Percentiles rank a stretch among this genome's conserved stretches.
These are phyloP conservation scores for Porcisia deanei DNA, from an alignment of 208 protist species.

Conservation along the genomic window DNA sequence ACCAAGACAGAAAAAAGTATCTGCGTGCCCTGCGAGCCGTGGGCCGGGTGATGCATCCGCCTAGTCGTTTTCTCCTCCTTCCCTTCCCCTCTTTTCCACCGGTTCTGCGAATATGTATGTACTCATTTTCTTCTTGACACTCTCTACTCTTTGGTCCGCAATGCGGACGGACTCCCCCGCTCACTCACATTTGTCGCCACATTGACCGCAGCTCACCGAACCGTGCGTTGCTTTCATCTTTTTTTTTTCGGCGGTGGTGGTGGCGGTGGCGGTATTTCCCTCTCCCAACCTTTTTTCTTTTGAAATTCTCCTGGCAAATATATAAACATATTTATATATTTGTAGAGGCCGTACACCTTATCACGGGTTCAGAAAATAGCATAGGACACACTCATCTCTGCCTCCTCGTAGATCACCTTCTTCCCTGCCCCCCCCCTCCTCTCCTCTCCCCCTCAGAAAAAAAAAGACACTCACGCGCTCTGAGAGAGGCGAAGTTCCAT, in stretches of 20 bases:
- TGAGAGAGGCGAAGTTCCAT: background rate
- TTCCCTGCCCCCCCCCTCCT: background rate
- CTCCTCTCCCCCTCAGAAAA: background rate
- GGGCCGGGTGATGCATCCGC: too few species aligned
- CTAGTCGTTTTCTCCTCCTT: background rate
- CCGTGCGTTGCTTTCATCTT: too few species aligned
- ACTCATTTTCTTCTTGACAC: background rate
- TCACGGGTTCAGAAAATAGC: too few species aligned
- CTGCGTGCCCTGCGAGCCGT: too few species aligned
- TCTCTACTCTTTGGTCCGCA: too few species aligned
- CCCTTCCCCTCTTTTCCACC: background rate
- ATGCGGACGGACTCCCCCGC: too few species aligned
- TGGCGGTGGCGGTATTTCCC: too few species aligned
- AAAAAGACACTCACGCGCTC: background rate
- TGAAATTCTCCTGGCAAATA: background rate
- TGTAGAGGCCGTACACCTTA: too few species aligned
- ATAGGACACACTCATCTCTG: background rate
- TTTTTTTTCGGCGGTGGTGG: too few species aligned
- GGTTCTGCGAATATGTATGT: background rate
- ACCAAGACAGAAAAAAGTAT: too few species aligned
- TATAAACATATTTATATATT: too few species aligned
- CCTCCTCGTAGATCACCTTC: background rate
- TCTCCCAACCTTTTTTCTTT: too few species aligned
- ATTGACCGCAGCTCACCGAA: background rate
- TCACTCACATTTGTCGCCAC: background rate